These are phyloP conservation scores for Pezicula neosporulosa DNA, from an alignment of 2,329 filamentous ascomycete species.

Conservation along the genomic window DNA sequence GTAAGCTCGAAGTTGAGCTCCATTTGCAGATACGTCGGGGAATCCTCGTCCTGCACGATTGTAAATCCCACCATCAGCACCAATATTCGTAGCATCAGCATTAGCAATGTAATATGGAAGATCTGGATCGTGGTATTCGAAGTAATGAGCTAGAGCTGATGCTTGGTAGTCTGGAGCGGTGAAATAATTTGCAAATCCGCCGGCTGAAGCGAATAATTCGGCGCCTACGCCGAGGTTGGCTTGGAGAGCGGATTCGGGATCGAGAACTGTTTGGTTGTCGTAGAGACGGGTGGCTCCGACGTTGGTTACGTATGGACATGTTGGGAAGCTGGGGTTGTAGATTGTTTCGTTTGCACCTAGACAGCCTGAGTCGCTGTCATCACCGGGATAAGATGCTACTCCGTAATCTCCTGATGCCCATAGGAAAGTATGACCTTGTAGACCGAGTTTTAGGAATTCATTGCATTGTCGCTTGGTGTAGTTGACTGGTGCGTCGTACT, in stretches of 20 bases:
- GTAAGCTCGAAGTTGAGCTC: conserved; percentile 37
- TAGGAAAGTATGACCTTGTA: conserved; percentile 45
- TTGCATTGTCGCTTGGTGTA: conserved; percentile 50
- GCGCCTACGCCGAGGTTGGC: conserved; percentile 22
- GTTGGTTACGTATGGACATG: conserved; percentile 46
- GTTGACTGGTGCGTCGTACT: conserved; percentile 40
- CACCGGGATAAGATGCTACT: conserved; percentile 31
- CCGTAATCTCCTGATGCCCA: conserved; percentile 47
- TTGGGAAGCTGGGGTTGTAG: conserved; percentile 44
- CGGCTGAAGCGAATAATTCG: conserved; percentile 67
- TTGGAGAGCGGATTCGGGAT: conserved; percentile 38
- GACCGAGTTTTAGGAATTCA: conserved; percentile 53
- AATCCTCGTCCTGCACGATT: conserved; percentile 40
- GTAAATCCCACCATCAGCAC: conserved; percentile 42
- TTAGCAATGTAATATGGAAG: conserved; percentile 15
- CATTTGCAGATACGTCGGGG: conserved; percentile 44
- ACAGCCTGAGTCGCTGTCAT: conserved; percentile 21
- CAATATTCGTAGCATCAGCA: conserved; percentile 13
- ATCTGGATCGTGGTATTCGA: conserved; percentile 20
- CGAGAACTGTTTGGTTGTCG: conserved; percentile 27
- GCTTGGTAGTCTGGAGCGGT: conserved; percentile 45
- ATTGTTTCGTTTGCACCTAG: conserved; percentile 19
- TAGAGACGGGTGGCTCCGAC: conserved; percentile 49
- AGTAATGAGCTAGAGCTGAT: conserved; percentile 20
- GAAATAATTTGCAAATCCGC: conserved; percentile 64